A percentile compares a stretch with the other conserved stretches of the same genome.
These are phyloP conservation scores for Camellia lanceoleosa DNA, from an alignment of 148 eudicot genomes.

Conservation along the genomic window DNA sequence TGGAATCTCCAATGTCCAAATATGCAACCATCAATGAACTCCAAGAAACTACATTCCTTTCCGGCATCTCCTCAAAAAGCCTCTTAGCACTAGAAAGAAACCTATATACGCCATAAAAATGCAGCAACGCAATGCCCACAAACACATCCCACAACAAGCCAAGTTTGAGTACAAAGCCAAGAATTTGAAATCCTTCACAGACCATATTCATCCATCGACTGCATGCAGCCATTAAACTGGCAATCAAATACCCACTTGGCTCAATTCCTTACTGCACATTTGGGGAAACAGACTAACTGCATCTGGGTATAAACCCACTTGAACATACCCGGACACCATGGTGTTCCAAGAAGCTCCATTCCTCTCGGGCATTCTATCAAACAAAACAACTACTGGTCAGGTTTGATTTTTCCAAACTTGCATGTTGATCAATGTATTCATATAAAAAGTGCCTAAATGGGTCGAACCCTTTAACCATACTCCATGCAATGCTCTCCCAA, in stretches of 20 bases:
- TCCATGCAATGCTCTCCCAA: constrained; percentile 61
- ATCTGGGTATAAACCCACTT: constrained; percentile 35
- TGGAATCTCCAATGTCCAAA: constrained; percentile 35
- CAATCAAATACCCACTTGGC: constrained; percentile 45
- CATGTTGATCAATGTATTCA: constrained; percentile 63
- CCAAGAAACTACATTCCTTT: constrained; percentile 68
- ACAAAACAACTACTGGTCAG: constrained; percentile 43
- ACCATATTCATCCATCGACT: constrained; percentile 50
- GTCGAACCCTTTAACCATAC: constrained; percentile 41
- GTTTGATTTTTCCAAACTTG: constrained; percentile 36
- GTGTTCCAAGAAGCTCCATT: constrained; percentile 75
- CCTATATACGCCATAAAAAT: constrained; percentile 64
- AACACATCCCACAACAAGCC: constrained; percentile 56
- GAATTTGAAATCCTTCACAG: constrained; percentile 52
- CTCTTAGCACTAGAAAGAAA: constrained; percentile 36
- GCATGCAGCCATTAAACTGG: constrained; percentile 67
- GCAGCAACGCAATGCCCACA: constrained; percentile 53
- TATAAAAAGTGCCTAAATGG: constrained; percentile 37
- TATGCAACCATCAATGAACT: constrained; percentile 67
- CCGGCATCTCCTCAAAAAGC: constrained; percentile 58
- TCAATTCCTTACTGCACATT: constrained; percentile 41
- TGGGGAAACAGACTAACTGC: constrained; percentile 45
- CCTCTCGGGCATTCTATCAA: constrained; percentile 65
- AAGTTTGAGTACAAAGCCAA: constrained; percentile 47
- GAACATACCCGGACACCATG: constrained; percentile 61